A percentile compares a stretch with the other conserved stretches of the same genome.
phyloP scores from a whole-genome alignment of 2,329 filamentous ascomycete species.

The Lojkania enalia region DNA sequence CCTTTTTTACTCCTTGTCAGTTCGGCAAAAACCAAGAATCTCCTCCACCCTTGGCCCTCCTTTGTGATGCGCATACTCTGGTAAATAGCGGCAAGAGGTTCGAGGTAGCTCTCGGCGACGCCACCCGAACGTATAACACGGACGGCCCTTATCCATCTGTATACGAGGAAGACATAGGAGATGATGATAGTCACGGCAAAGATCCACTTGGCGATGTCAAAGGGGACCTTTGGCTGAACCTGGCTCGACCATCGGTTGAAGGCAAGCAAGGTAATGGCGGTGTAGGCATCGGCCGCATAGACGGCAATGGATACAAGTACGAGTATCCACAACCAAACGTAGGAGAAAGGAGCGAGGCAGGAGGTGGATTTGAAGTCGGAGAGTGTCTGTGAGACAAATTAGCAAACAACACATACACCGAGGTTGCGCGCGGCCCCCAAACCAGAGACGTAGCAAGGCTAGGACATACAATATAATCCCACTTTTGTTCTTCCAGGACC shows the following conservation, averaged over 20 bases:
- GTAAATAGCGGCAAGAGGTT: slow-evolving; percentile 80
- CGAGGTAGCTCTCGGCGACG: slow-evolving; percentile 88
- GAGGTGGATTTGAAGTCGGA: slow-evolving; percentile 82
- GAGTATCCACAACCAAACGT: slow-evolving; percentile 81
- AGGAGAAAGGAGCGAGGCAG: slow-evolving; percentile 76
- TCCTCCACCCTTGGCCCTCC: slow-evolving; percentile 75
- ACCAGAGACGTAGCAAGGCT: neutral
- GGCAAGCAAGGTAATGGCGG: slow-evolving; percentile 83
- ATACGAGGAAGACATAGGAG: slow-evolving; percentile 79
- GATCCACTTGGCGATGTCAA: slow-evolving; percentile 87
- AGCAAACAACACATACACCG: too few relatives aligned
- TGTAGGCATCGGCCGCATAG: slow-evolving; percentile 90
- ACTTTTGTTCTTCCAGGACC: slow-evolving; percentile 61
- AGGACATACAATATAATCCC: slow-evolving; percentile 86
- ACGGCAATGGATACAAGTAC: slow-evolving; percentile 78
- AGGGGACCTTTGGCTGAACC: slow-evolving; percentile 75
- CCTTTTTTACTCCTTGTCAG: slow-evolving; percentile 91
- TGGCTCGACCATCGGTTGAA: slow-evolving; percentile 89
- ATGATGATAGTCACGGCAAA: slow-evolving; percentile 91
- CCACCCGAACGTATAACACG: slow-evolving; percentile 82
- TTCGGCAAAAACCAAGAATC: slow-evolving; percentile 90
- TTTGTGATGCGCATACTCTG: slow-evolving; percentile 77
- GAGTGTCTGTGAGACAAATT: slow-evolving; percentile 46
- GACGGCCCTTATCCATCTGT: slow-evolving; percentile 77
- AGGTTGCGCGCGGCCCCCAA: neutral